Base-by-base conservation (phyloP, 2,329 filamentous ascomycete species). In the Penicillium palitans region DNA sequence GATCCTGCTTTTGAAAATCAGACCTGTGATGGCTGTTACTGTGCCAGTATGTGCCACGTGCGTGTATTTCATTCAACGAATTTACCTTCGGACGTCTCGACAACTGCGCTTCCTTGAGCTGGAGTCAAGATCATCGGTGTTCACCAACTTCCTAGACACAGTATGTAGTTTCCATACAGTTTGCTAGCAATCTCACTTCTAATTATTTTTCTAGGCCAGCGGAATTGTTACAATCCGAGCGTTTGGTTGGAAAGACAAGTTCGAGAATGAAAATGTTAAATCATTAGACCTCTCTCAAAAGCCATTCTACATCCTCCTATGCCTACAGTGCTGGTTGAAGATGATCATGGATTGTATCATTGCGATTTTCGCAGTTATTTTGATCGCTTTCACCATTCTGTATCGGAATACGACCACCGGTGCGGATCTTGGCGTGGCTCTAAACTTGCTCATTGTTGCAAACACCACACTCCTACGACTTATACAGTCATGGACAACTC, bases 361-460 rank as follows among this genome's bases (percentile, higher is more conserved):
- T 15, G 35, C 49, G 2, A 35, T 5, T 46, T 27, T 58, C 12
- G 49, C 49, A 31, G 49, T 58, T 1, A 3, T 33, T 42, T 35
- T 52, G 2, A 40, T 58, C 24, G 31, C 35, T 8, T 49, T 33
- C 19, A 42, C 55, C 1, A 17, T 58, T 9, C 17, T 24, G 4
- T 49, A 39, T 42, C 40, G 44, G 15, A 50, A 44, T 33, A 58
- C 41, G 12, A 50, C 49, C 4, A 46, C 31, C 9, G 42, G 41
- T 44, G 25, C 52, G 13, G 44, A 53, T 12, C 33, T 53, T 53
- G 41, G 55, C 1, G 21, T 58, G 31, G 48, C 55, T 35, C 25
- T 52, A 13, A 53, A 58, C 19, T 46, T 53, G 55, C 52, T 53
- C 12, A 53, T 58, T 15, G 48, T 50, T n/a, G 31, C 55, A 39